Evolutionary conservation across 129 eudicot species (phyloP).

Genomic region (Flaveria trinervia): DNA sequence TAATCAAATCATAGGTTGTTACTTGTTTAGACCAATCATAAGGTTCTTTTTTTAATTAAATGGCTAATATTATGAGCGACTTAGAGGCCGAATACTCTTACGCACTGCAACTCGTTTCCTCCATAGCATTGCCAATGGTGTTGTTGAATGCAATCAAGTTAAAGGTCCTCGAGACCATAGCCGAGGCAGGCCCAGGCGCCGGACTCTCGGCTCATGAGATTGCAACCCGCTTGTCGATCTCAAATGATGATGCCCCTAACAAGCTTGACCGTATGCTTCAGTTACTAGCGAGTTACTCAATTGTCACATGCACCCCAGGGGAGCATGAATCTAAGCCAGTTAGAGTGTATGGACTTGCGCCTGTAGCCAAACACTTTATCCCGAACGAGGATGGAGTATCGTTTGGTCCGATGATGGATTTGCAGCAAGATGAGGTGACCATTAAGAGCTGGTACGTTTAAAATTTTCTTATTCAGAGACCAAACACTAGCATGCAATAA

Average conservation of each 20-base stretch:
- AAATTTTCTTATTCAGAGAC: too few relatives aligned
- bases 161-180: conserved; percentile 3
- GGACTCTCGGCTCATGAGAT: conserved; percentile 16
- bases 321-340: neutral
- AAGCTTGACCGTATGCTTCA: conserved; percentile 19
- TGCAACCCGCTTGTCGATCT: conserved; percentile 6
- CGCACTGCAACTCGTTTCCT: neutral
- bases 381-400: conserved; percentile 2
- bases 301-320: conserved; percentile 12
- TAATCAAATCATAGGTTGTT: too few relatives aligned
- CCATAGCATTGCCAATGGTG: conserved; percentile 18
- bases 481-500: too few relatives aligned
- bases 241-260: conserved; percentile 6
- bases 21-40: too few relatives aligned
- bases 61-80: neutral
- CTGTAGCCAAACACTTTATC: conserved; percentile 20
- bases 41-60: too few relatives aligned
- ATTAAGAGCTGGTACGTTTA: conserved; percentile 10
- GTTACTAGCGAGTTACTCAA: conserved; percentile 4
- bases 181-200: conserved; percentile 2
- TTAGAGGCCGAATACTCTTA: neutral
- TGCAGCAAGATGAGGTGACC: conserved; percentile 7
- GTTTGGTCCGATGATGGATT: conserved; percentile 21
- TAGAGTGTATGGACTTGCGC: conserved; percentile 6
- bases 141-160: conserved; percentile 2